Evolutionary conservation across 306 rosid genomes (phyloP), one percentile per base, ranked within the genome.

Genomic region (Cucurbita argyrosperma): DNA sequence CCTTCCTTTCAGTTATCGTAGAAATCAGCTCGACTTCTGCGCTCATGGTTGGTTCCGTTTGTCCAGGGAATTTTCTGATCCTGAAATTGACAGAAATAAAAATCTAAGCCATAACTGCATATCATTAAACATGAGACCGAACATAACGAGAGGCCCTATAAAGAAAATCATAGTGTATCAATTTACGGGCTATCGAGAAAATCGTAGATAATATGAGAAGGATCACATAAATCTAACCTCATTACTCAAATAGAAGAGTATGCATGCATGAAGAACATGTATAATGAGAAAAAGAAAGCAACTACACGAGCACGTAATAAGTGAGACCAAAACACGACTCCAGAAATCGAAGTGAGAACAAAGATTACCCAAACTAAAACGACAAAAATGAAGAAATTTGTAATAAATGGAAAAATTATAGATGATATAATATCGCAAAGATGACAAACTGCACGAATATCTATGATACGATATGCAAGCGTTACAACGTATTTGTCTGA

Each of bases 21-120:
- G 99, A 95, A 84, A 95, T 91, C 82, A 95, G 91, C 90, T 95
- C 99, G 75, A 95, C 84, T 82, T 95, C 99, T 79, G 99, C 99
- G 76, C 99, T 95, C 90, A 95, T 81, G 40, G 99, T 95, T 74
- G 99, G 92, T 81, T 89, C 96, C 9, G 99, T 95, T 82, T 95
- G 97, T 59, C 99, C 96, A 2, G 97, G 99, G 80, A 91, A 95
- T 76, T 95, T 91, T 77, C 92, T 84, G 80, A 95, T 91, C 87
- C 97, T 91, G 70, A 21, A 80, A 68, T 47, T 16, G 39, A 12
- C 11, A 12, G 7, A 26, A 26, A 19, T 21, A 42, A 6, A 58
- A 19, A 11, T 43, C 63, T 71, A 43, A 71, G 77, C 49, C 40
- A 70, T 57, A 79, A 5, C 49, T 60, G 19, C 39, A 58, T 5